Conservation (phyloP, 345 rosid genomes). For the Eucalyptus rudis region DNA sequence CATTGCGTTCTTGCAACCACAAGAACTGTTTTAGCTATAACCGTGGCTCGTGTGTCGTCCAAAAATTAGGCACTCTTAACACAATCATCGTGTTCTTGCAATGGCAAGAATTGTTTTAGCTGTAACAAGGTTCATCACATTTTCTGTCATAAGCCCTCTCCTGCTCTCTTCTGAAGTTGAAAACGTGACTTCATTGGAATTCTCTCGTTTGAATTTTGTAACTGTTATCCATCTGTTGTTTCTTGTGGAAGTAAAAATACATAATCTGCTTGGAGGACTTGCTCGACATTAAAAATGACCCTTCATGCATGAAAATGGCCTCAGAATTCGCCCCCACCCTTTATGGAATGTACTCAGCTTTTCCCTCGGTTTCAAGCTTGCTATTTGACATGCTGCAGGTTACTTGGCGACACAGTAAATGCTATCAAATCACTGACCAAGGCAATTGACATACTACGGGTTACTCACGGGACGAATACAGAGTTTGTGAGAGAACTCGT, state of each 20-base stretch:
- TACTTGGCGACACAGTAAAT: conserved; percentile 46
- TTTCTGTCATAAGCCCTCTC: neutral
- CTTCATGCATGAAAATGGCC: neutral
- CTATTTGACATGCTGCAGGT: conserved; percentile 23
- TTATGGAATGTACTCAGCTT: neutral
- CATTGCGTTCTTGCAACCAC: neutral
- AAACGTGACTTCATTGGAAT: neutral
- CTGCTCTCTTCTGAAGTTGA: neutral
- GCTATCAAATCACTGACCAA: conserved; percentile 50
- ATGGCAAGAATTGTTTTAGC: neutral
- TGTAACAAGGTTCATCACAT: neutral
- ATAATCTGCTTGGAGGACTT: neutral
- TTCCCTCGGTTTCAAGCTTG: neutral
- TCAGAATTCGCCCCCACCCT: neutral
- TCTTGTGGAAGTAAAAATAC: neutral
- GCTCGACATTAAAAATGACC: neutral
- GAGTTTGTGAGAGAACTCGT: conserved; percentile 63
- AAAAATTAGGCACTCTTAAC: neutral
- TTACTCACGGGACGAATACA: conserved; percentile 61
- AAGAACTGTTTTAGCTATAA: neutral
- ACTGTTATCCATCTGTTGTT: neutral
- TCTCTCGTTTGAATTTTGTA: neutral
- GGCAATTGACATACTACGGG: conserved; percentile 46
- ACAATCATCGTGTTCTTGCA: neutral
- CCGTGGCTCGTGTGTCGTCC: neutral